These are phyloP conservation scores for Alnus rubra DNA, from an alignment of 306 rosid genomes.

Conservation along the genomic window DNA sequence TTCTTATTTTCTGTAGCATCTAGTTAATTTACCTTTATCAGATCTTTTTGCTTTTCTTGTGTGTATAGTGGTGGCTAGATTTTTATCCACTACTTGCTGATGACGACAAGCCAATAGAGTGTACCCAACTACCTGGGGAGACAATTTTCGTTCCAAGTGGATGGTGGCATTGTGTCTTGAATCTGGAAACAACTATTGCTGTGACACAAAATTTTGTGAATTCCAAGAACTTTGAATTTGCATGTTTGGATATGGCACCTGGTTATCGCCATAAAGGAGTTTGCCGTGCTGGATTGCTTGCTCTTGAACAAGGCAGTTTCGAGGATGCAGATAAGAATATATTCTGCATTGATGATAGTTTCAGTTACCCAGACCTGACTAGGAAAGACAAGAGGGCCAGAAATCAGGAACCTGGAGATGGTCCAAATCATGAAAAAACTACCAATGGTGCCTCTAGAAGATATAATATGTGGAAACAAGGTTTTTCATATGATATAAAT, in stretches of 20 bases:
- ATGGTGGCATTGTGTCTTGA: slow-evolving; percentile 99
- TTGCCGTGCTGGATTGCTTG: slow-evolving; percentile 95
- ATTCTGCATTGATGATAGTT: slow-evolving; percentile 30
- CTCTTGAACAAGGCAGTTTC: slow-evolving; percentile 60
- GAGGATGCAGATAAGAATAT: slow-evolving; percentile 47
- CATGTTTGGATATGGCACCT: slow-evolving; percentile 98
- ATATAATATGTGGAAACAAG: slow-evolving; percentile 62
- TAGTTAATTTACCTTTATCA: slow-evolving; percentile 17
- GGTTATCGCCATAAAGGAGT: slow-evolving; percentile 96
- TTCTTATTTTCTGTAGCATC: slow-evolving; percentile 16
- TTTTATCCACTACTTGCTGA: slow-evolving; percentile 97
- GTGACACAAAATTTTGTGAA: slow-evolving; percentile 93
- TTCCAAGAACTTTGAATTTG: slow-evolving; percentile 84
- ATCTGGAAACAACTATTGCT: slow-evolving; percentile 90
- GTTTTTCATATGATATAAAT: slow-evolving; percentile 77
- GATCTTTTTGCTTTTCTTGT: slow-evolving; percentile 26
- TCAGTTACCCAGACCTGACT: slow-evolving; percentile 41
- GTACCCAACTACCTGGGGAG: slow-evolving; percentile 96
- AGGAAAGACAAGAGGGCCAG: slow-evolving; percentile 77
- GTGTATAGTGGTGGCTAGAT: slow-evolving; percentile 95
- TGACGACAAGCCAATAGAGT: slow-evolving; percentile 96
- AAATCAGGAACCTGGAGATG: slow-evolving; percentile 54
- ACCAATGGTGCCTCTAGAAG: slow-evolving; percentile 42
- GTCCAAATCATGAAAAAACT: slow-evolving; percentile 31
- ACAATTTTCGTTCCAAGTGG: slow-evolving; percentile 97